Conservation (phyloP, 208 protist species). For the Wallacemonas sp. region DNA sequence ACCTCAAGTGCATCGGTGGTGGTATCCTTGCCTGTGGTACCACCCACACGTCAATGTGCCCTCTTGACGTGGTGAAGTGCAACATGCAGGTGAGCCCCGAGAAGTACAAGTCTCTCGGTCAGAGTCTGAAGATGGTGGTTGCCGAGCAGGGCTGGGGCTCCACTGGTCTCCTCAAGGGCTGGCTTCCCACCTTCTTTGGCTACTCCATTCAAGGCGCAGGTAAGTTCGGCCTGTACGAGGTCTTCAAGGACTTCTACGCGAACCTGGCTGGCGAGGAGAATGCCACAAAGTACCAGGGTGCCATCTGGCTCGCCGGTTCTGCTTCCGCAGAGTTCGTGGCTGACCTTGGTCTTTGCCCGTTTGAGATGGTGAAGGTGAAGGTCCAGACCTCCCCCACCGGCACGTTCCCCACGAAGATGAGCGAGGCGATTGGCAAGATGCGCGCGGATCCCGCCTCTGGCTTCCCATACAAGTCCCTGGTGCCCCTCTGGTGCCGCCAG, state of each 20-base stretch:
- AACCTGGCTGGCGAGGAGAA: constrained; percentile 89
- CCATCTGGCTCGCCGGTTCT: constrained; percentile 90
- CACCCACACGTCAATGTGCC: constrained; percentile 94
- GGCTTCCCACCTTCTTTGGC: constrained; percentile 89
- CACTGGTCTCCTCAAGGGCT: constrained; percentile 85
- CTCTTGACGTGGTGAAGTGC: constrained; percentile 96
- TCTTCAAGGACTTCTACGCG: constrained; percentile 93
- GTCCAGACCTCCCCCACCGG: constrained; percentile 87
- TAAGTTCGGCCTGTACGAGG: constrained; percentile 96
- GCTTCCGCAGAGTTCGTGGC: constrained; percentile 97
- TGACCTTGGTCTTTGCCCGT: constrained; percentile 95
- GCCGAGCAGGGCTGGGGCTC: constrained; percentile 71
- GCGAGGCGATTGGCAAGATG: constrained; percentile 71
- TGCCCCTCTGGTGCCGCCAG: constrained; percentile 92
- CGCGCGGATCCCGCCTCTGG: constrained; percentile 58
- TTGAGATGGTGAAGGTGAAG: constrained; percentile 94
- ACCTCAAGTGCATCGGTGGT: constrained; percentile 91
- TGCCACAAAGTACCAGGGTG: constrained; percentile 57
- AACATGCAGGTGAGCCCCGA: constrained; percentile 93
- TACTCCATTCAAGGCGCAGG: constrained; percentile 92
- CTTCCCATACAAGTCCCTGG: constrained; percentile 90
- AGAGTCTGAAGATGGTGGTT: constrained; percentile 62
- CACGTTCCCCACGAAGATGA: constrained; percentile 75
- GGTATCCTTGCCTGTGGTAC: constrained; percentile 93
- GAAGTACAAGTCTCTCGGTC: constrained; percentile 80